Base-by-base conservation (phyloP, 2,329 filamentous ascomycete genomes). In the Cladosporium sp. region DNA sequence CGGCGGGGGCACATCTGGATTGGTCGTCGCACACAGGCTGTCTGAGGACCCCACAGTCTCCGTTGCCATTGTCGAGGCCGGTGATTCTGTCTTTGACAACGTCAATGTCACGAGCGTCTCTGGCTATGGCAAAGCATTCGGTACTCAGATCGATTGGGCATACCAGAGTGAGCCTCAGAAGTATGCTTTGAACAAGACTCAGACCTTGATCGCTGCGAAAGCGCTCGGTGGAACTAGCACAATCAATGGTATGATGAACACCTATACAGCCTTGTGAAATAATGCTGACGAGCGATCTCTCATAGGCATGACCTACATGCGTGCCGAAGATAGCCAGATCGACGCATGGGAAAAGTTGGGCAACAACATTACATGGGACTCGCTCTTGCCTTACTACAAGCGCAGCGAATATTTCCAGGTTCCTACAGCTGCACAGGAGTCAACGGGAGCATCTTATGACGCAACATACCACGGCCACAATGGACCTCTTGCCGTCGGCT, bases 1-100 rank as follows among this genome's bases (percentile, higher is more conserved):
- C 2, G 75, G 74, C 5, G 74, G 72, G 6, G 75, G 74, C 17
- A 67, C 75, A 2, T 66, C 70, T 1, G 74, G 74, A 17, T 70
- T 70, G 9, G 72, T 75, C 28, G 57, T 75, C 5, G 71, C 74
- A 1, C 73, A 70, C 51, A 65, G 74, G 4, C 67, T 77, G 20
- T 59, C 50, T 5, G 61, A 61, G 28, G 49, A 61, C 15, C 39
- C 61, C 11, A 20, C 47, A 2, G 47, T 50, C 5, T 50, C 47
- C 34, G 47, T 50, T n/a, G 47, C 47, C 61, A 22, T 68, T 14
- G 45, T 68, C 19, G 65, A 68, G 55, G 66, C 66, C 12, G 66
- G 66, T 5, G 58, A 60, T 15, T 49, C 59, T 5, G 60, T 45
- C 5, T 60, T 43, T 8, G 40, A 63, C 19, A 59, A 65, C 5